Percentiles rank a stretch among this genome's conserved stretches.
These are phyloP conservation scores for Malus orientalis DNA, from an alignment of 306 rosid species.

Conservation along the genomic window DNA sequence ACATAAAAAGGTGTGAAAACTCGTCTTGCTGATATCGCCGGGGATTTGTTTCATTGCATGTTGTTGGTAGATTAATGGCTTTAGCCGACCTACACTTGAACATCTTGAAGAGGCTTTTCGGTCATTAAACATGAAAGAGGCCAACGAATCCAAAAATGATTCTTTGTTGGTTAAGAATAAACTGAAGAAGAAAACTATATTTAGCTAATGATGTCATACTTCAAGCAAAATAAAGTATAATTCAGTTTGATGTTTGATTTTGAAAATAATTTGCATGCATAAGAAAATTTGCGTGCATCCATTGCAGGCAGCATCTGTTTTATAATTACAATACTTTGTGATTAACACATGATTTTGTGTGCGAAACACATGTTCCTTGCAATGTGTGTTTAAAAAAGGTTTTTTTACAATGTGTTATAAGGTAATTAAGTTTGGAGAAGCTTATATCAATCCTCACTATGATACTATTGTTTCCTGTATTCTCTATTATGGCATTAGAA, in stretches of 20 bases:
- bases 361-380: not conserved
- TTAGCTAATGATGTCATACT: not conserved
- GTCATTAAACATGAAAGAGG: not conserved
- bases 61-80: not conserved
- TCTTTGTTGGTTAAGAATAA: not conserved
- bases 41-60: not conserved
- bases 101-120: not conserved
- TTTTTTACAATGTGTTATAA: no score
- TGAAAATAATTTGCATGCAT: not conserved
- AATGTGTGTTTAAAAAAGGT: not conserved
- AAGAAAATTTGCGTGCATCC: no score
- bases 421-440: not conserved
- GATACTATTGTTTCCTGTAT: no score
- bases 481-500: no score
- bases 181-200: not conserved
- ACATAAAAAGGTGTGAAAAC: not conserved
- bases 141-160: not conserved
- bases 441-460: not conserved
- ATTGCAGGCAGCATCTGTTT: no score
- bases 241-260: not conserved
- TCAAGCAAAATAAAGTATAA: not conserved
- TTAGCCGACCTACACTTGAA: constrained; percentile 6
- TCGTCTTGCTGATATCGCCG: not conserved
- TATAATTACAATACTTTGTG: no score
- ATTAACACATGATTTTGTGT: no score